Conservation (phyloP, 225 moss, liverwort and hornwort species). For the Sphagnum tenellum region DNA sequence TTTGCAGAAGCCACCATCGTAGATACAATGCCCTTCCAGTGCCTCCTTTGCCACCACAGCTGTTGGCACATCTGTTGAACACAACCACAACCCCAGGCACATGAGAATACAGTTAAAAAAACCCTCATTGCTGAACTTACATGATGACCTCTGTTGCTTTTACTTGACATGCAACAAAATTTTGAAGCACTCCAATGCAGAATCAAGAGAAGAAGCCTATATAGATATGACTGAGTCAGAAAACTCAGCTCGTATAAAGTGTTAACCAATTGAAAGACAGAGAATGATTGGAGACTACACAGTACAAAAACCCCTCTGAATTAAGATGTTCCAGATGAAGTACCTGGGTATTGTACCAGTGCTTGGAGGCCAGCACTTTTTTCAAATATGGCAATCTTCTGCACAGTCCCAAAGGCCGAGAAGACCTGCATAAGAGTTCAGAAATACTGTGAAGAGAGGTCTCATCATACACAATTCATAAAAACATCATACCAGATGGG, state of each 20-base stretch:
- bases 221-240: no score
- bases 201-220: no score
- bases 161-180: no score
- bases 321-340: background rate
- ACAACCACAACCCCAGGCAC: background rate
- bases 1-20: constrained; percentile 99
- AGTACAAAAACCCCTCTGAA: no score
- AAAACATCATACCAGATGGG: background rate
- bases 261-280: no score
- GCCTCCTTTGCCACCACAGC: constrained; percentile 99
- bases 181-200: no score
- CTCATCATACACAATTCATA: background rate
- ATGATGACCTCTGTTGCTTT: no score
- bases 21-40: constrained; percentile 97
- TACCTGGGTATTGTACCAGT: constrained; percentile 96
- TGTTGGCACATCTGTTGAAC: constrained; percentile 75
- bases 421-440: constrained; percentile 49
- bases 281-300: no score
- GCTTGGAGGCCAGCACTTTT: constrained; percentile 99
- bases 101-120: no score
- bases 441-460: background rate
- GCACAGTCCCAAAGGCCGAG: constrained; percentile 92
- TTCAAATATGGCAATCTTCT: constrained; percentile 98
- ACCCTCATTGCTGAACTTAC: no score
- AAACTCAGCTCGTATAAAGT: no score